Evolutionary conservation across 179 eudicot genomes (phyloP).

Genomic region (Actinidia chinensis): DNA sequence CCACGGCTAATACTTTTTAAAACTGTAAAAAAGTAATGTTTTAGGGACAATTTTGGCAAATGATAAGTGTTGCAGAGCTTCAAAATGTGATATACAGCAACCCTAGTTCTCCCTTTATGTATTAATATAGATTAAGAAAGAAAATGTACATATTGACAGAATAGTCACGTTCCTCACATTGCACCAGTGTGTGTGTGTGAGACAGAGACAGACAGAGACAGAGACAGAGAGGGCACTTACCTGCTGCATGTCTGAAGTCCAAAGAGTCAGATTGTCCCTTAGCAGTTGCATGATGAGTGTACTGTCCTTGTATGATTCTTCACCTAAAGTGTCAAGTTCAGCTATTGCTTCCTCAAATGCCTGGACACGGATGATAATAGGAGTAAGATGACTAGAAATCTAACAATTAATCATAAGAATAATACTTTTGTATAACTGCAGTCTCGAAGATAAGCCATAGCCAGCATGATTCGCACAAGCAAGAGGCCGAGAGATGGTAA

Average conservation of each 20-base stretch:
- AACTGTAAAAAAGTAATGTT: no score
- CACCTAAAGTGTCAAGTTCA: conserved; percentile 71
- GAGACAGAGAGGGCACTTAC: conserved; percentile 27
- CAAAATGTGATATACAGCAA: no score
- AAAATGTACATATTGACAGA: no score
- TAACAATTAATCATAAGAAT: not conserved
- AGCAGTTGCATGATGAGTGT: conserved; percentile 81
- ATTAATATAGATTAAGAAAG: no score
- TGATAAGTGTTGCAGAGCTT: no score
- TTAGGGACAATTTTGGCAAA: no score
- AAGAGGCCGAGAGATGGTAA: not conserved
- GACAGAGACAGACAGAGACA: conserved; percentile 4
- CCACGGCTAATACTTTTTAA: no score
- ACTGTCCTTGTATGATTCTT: conserved; percentile 80
- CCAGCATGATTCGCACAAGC: not conserved
- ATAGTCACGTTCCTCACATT: no score
- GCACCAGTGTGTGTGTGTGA: not conserved
- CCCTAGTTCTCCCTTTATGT: no score
- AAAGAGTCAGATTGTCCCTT: conserved; percentile 76
- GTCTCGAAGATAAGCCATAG: not conserved
- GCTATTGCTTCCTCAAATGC: conserved; percentile 82
- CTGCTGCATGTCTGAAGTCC: conserved; percentile 67
- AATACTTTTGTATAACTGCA: not conserved
- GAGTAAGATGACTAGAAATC: not conserved
- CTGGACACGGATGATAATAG: conserved; percentile 26